A percentile compares a stretch with the other conserved stretches of the same genome.
These are phyloP conservation scores for Rhizophora mangle DNA, from an alignment of 345 rosid genomes.

Conservation along the genomic window DNA sequence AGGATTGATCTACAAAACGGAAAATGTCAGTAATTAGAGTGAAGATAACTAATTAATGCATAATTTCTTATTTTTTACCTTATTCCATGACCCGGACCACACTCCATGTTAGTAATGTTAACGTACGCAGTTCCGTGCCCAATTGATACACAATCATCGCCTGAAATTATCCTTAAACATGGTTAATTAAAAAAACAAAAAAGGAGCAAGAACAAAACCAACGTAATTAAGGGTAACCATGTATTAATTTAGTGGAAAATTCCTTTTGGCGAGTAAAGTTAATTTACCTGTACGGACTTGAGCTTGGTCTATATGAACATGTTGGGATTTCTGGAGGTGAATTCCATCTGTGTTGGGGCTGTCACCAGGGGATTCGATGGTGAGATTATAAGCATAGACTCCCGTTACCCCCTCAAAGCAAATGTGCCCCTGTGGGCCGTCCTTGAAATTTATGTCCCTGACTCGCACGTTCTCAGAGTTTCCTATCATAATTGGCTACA, in stretches of 20 bases:
- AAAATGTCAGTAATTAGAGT: too few species aligned
- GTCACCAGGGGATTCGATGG: slow-evolving; percentile 35
- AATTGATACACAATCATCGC: slow-evolving; percentile 57
- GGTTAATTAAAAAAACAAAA: too few species aligned
- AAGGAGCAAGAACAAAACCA: too few species aligned
- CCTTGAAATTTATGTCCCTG: slow-evolving; percentile 23
- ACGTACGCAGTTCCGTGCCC: slow-evolving; percentile 38
- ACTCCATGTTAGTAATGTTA: slow-evolving; percentile 25
- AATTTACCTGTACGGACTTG: too few species aligned
- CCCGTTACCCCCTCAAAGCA: slow-evolving; percentile 24
- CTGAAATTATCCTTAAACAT: slow-evolving; percentile 16
- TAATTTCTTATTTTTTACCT: slow-evolving; percentile 25
- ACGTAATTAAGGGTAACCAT: too few species aligned
- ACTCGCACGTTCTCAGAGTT: slow-evolving; percentile 35
- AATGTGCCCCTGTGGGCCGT: slow-evolving; percentile 54
- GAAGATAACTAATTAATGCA: neutral
- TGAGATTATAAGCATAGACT: slow-evolving; percentile 24
- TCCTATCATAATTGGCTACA: slow-evolving; percentile 36
- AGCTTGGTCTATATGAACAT: slow-evolving; percentile 16
- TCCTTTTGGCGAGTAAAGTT: too few species aligned
- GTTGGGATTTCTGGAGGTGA: slow-evolving; percentile 36
- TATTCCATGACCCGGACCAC: slow-evolving; percentile 65
- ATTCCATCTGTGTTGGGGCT: slow-evolving; percentile 66
- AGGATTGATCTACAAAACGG: neutral
- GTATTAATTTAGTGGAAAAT: too few species aligned